These are phyloP conservation scores for Sugiyamaella marilandica DNA, from an alignment of 805 yeast species.

Conservation along the genomic window DNA sequence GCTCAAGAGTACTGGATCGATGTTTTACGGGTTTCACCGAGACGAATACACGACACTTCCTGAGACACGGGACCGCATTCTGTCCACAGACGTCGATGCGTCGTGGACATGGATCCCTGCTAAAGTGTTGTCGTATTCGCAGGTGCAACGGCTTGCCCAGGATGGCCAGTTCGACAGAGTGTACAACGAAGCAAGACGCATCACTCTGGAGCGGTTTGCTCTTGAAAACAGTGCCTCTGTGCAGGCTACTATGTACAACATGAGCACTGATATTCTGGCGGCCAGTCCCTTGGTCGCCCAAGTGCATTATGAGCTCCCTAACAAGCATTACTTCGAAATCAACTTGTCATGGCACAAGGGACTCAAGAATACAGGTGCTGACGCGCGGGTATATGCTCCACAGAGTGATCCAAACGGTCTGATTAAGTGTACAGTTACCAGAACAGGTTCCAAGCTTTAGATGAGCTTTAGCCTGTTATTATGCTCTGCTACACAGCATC, in stretches of 20 bases:
- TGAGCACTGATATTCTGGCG: conserved; percentile 68
- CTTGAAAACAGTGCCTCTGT: conserved; percentile 87
- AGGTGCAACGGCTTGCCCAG: conserved; percentile 47
- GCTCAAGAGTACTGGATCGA: conserved; percentile 85
- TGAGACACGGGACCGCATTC: conserved; percentile 78
- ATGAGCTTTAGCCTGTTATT: neutral
- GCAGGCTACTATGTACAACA: conserved; percentile 95
- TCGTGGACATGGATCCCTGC: conserved; percentile 60
- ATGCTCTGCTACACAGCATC: too few relatives aligned
- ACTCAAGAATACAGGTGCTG: conserved; percentile 51
- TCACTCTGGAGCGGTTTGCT: conserved; percentile 76
- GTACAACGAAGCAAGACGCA: conserved; percentile 56
- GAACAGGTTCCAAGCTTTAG: conserved; percentile 55
- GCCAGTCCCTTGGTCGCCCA: conserved; percentile 51
- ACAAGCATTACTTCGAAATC: conserved; percentile 82
- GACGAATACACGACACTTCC: conserved; percentile 86
- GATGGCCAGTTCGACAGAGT: conserved; percentile 61
- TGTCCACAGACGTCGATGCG: conserved; percentile 81
- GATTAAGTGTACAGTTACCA: conserved; percentile 80
- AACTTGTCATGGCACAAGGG: conserved; percentile 82
- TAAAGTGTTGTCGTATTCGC: conserved; percentile 39
- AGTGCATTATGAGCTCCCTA: conserved; percentile 77
- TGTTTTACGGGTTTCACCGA: conserved; percentile 80
- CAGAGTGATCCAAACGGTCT: conserved; percentile 87
- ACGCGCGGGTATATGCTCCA: conserved; percentile 83